phyloP scores from a whole-genome alignment of 345 rosid species.

The Hibiscus tridactylites region DNA sequence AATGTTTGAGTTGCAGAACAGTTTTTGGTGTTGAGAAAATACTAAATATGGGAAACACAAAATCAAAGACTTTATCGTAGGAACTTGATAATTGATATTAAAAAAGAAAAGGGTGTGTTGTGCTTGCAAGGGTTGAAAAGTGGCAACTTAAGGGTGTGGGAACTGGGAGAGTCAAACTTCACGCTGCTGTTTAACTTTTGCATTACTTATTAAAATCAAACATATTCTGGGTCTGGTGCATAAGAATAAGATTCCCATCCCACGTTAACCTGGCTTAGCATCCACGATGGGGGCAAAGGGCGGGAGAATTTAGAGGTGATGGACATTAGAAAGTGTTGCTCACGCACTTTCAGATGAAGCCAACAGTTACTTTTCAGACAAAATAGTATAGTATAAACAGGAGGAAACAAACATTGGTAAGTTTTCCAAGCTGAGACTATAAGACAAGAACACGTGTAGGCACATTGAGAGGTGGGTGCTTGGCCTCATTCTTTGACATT shows the following conservation, averaged over 20 bases:
- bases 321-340: neutral
- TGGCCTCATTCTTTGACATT: conserved; percentile 4
- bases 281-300: neutral
- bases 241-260: no score
- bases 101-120: neutral
- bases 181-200: conserved; percentile 9
- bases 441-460: neutral
- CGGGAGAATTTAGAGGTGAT: neutral
- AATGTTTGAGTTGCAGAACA: neutral
- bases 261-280: neutral
- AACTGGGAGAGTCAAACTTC: conserved; percentile 1
- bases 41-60: neutral
- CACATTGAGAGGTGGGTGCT: neutral
- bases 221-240: neutral
- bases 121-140: conserved; percentile 5
- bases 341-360: conserved; percentile 3
- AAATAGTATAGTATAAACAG: neutral
- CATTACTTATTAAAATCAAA: neutral
- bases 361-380: neutral
- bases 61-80: neutral
- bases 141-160: conserved; percentile 4
- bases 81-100: neutral
- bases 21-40: neutral
- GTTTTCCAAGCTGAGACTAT: neutral
- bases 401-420: neutral